These are phyloP conservation scores for Aspergillus eucalypticola DNA, from an alignment of 2,329 filamentous ascomycete genomes.

Conservation along the genomic window DNA sequence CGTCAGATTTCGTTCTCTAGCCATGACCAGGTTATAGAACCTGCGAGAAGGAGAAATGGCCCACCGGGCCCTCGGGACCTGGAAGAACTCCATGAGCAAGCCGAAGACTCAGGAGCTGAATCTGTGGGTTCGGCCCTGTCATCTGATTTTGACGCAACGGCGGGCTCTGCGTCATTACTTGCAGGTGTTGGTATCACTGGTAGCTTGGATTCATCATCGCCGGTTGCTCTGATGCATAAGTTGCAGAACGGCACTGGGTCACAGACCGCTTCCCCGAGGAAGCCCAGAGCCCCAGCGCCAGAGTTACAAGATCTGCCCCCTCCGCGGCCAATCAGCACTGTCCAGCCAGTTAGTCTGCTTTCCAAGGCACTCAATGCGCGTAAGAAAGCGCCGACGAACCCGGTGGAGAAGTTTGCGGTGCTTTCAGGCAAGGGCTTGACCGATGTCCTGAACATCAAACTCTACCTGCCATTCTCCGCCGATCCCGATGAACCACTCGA, in stretches of 20 bases:
- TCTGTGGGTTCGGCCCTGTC: constrained; percentile 53
- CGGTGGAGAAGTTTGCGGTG: constrained; percentile 61
- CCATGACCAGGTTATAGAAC: constrained; percentile 39
- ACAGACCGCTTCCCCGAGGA: constrained; percentile 53
- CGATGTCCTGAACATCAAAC: constrained; percentile 63
- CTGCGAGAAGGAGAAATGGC: constrained; percentile 29
- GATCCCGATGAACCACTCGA: constrained; percentile 59
- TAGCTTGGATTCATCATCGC: constrained; percentile 54
- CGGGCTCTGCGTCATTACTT: constrained; percentile 60
- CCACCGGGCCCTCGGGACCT: constrained; percentile 31
- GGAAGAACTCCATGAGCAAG: constrained; percentile 39
- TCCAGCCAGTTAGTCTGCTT: constrained; percentile 58
- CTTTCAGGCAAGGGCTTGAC: constrained; percentile 62
- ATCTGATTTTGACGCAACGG: constrained; percentile 56
- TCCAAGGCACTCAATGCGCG: constrained; percentile 60
- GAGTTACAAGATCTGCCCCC: constrained; percentile 61
- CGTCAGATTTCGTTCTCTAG: constrained; percentile 53
- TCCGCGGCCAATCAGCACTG: constrained; percentile 61
- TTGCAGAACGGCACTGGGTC: constrained; percentile 36
- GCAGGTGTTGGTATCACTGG: constrained; percentile 50
- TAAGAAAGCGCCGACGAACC: constrained; percentile 59
- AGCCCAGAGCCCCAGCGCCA: constrained; percentile 48
- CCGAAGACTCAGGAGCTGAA: constrained; percentile 51
- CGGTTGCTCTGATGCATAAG: constrained; percentile 46
- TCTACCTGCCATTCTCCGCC: constrained; percentile 62